Evolutionary conservation across 495 filamentous ascomycete species (phyloP).

Genomic region (Opeltia flavorubescens): DNA sequence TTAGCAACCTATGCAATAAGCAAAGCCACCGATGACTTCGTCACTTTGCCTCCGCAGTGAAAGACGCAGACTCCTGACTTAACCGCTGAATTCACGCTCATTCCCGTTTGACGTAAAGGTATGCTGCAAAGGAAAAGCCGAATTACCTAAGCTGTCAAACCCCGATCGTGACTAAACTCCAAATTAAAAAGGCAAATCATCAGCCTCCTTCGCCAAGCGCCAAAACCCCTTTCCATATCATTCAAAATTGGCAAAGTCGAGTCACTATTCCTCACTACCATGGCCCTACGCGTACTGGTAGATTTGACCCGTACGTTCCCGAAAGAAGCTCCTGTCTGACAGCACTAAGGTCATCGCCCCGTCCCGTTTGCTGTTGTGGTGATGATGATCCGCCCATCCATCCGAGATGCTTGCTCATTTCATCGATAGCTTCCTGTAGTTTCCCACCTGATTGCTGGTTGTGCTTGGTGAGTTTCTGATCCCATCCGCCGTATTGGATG

Average conservation of each 20-base stretch:
- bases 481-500: slow-evolving; percentile 87
- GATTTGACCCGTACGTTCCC: slow-evolving; percentile 57
- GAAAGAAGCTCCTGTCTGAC: slow-evolving; percentile 68
- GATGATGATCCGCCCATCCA: slow-evolving; percentile 53
- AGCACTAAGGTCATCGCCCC: slow-evolving; percentile 40
- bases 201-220: background rate
- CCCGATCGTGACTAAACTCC: background rate
- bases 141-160: background rate
- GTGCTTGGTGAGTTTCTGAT: slow-evolving; percentile 74
- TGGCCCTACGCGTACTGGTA: slow-evolving; percentile 58
- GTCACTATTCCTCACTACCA: slow-evolving; percentile 32
- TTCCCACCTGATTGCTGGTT: slow-evolving; percentile 76
- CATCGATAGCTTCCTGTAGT: slow-evolving; percentile 65
- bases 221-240: background rate
- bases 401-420: slow-evolving; percentile 56
- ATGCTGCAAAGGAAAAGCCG: background rate
- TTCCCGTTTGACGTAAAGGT: too few species aligned
- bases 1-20: background rate
- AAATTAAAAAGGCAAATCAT: background rate
- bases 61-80: too few species aligned
- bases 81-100: too few species aligned
- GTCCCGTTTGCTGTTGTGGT: slow-evolving; percentile 27
- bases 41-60: too few species aligned
- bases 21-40: background rate
- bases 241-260: background rate